These are phyloP conservation scores for Puccinia coronata DNA, from an alignment of 1,284 basidiomycete genomes.

Conservation along the genomic window DNA sequence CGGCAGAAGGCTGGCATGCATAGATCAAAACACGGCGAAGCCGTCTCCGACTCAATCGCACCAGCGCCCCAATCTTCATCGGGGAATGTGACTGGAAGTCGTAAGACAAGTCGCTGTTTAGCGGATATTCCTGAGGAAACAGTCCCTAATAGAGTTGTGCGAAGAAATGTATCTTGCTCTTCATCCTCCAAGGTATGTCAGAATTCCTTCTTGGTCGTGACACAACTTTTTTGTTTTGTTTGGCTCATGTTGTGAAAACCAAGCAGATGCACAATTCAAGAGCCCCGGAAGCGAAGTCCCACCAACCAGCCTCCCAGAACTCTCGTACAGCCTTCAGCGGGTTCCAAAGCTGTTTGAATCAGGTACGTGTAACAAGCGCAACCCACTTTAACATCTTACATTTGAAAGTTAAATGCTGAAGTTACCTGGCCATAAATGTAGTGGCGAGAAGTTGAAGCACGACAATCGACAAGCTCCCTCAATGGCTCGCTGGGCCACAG, in stretches of 20 bases:
- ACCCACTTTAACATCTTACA: neutral
- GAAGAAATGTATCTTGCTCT: slow-evolving; percentile 14
- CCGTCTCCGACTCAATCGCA: neutral
- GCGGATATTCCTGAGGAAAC: slow-evolving; percentile 10
- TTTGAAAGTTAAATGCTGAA: neutral
- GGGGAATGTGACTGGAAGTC: neutral
- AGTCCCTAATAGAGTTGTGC: neutral
- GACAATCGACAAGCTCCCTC: neutral
- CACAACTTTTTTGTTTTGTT: neutral
- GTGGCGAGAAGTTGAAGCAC: slow-evolving; percentile 43
- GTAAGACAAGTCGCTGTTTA: neutral
- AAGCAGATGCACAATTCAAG: neutral
- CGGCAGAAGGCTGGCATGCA: slow-evolving; percentile 17
- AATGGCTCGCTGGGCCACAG: neutral
- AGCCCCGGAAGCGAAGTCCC: neutral
- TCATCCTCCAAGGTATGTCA: slow-evolving; percentile 15
- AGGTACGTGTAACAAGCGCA: slow-evolving; percentile 18
- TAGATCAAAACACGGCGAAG: neutral
- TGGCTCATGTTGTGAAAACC: neutral
- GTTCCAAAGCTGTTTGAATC: slow-evolving; percentile 47
- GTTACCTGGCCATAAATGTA: neutral
- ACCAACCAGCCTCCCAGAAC: neutral
- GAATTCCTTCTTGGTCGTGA: neutral
- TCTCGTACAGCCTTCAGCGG: neutral
- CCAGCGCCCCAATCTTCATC: slow-evolving; percentile 11